Base-by-base conservation (phyloP, 192 early-diverging fungal species). In the Physocladia obscura region DNA sequence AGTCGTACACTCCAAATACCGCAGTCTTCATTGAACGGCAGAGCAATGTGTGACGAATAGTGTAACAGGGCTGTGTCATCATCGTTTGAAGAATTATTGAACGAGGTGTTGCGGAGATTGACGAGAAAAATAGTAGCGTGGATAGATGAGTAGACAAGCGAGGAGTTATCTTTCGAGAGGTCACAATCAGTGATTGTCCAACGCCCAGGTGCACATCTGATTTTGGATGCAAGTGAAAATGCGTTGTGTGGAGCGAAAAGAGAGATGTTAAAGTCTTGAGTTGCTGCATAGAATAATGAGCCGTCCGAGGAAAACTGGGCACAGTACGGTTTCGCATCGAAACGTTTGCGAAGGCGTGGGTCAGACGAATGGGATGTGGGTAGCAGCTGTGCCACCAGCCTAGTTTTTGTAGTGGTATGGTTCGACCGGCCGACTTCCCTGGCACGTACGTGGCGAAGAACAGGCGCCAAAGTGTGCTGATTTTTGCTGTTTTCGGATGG, bases 1-100 rank as follows among this genome's bases (percentile, higher is more conserved):
- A 89, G 87, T 31, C 84, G 82, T 30, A 91, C 56, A 30, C 86
- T 86, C 88, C 88, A 91, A 27, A 91, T 65, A n/a, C 70, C 70
- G 35, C 40, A 49, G 36, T 63, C 34, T 11, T 64, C 35, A 4
- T 29, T 39, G 2, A 72, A 22, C 15, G 11, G 19, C 8, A 72
- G 49, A 6, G 59, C 31, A 34, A 39, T 39, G 35, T 72, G 70
- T 2, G n/a, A 8, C 5, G 61, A 54, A 58, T 34, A 58, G 21
- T 52, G 5, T 11, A 6, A 6, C 11, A 6, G 5, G 6, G 29
- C 57, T 27, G 54, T 27, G 22, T 51, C 30, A 37, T 44, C 31
- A 15, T 54, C 52, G 17, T 35, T n/a, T 1, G 13, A 32, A 17
- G 5, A 30, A 22, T 52, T 44, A 13, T 19, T 30, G 26, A 13